Percentiles rank a stretch among this genome's conserved stretches.
Conservation (phyloP, 495 filamentous ascomycete genomes). For the Aspergillus olivimuriae region DNA sequence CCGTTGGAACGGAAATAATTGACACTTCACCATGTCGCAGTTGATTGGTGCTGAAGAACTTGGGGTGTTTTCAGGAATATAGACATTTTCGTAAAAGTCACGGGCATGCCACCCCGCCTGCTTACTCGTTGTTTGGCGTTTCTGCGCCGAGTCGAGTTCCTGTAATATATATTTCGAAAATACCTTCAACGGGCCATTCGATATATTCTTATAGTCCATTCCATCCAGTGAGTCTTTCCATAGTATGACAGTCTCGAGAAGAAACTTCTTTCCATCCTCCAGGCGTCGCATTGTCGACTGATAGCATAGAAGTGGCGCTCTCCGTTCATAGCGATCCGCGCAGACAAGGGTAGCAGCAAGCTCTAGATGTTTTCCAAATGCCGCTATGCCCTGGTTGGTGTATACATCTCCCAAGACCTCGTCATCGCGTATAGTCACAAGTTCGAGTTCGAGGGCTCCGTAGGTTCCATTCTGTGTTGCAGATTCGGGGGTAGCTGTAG, state of each 20-base stretch:
- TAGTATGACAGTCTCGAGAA: conserved; percentile 25
- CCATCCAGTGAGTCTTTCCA: conserved; percentile 37
- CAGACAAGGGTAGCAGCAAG: conserved; percentile 15
- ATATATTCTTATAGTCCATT: conserved; percentile 14
- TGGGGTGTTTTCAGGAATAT: conserved; percentile 45
- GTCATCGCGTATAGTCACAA: conserved; percentile 8
- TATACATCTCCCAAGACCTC: conserved; percentile 16
- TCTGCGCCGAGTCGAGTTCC: conserved; percentile 11
- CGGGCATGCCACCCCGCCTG: conserved; percentile 37
- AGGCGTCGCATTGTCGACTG: conserved; percentile 22
- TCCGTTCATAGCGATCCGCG: conserved; percentile 22
- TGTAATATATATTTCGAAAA: conserved; percentile 28
- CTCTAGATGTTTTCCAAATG: conserved; percentile 18
- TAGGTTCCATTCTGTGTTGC: neutral
- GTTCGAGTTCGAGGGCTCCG: conserved; percentile 14
- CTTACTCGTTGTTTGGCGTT: neutral
- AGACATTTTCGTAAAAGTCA: conserved; percentile 61
- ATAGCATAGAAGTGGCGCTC: conserved; percentile 24
- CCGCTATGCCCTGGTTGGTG: conserved; percentile 11
- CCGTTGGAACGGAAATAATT: conserved; percentile 66
- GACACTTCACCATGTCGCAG: conserved; percentile 36
- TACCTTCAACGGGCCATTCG: conserved; percentile 13
- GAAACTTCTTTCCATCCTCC: conserved; percentile 13
- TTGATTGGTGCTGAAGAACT: conserved; percentile 34
- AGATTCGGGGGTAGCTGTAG: neutral